Base-by-base conservation (phyloP, 176 grass and related monocot genomes). In the Carex pumila region DNA sequence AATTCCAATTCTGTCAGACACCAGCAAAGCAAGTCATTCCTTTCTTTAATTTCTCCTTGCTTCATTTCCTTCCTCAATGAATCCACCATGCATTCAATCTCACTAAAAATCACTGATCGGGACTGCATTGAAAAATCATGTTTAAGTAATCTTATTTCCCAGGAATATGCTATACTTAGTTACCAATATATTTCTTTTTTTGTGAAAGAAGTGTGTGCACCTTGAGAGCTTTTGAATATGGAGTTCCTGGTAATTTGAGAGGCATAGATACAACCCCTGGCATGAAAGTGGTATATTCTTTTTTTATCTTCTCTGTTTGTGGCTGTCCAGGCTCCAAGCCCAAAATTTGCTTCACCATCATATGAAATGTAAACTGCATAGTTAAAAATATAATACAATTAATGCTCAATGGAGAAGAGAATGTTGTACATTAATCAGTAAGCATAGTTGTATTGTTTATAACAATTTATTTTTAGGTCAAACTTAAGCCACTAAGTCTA, bases 261-360 rank as follows among this genome's bases (percentile, higher is more conserved):
- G 87, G 87, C 29, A 47, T 3, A 2, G 87, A 88, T 19, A 81
- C 87, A 65, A 88, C 67, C 30, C 87, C 87, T 71, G 80, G 57
- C 87, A 88, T 88, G 53, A 88, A 88, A 25, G 71, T 54, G 7
- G 21, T 22, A 60, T 85, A 88, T 79, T 85, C 87, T 68, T 47
- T 80, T 47, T 36, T 84, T 53, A 88, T 71, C 82, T 71, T 81
- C 65, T 85, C 53, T 52, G 45, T 71, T 68, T 85, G 75, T 36
- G 83, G 74, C 49, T 62, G 61, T 13, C 71, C 73, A 49, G 70
- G 59, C 15, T 88, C 82, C 71, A 81, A 65, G 74, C 87, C 62
- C 64, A 88, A 47, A 65, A 88, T 47, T 74, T 88, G 61, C 36
- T 88, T 88, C 37, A 72, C 87, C 87, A 88, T 88, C 62, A 88